Evolutionary conservation across 2,329 filamentous ascomycete genomes (phyloP).

Genomic region (Botrytis pseudocinerea): DNA sequence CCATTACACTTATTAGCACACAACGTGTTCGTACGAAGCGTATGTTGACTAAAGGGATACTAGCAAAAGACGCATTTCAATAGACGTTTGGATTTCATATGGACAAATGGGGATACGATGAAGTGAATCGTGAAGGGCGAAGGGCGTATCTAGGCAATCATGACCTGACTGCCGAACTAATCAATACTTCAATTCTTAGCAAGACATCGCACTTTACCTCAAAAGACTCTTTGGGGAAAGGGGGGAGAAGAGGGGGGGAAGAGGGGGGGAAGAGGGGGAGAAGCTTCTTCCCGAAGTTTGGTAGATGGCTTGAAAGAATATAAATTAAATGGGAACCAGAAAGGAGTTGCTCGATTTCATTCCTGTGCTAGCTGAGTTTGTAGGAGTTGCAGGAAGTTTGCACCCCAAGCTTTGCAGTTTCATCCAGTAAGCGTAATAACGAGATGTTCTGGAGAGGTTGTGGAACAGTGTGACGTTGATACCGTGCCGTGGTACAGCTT

Average conservation of each 20-base stretch:
- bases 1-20: not conserved
- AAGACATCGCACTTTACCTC: not conserved
- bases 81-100: not conserved
- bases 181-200: not conserved
- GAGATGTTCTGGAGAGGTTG: not conserved
- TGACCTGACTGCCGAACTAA: not conserved
- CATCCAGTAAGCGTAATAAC: not conserved
- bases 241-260: not conserved
- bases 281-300: not conserved
- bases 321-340: not conserved
- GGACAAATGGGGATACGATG: not conserved
- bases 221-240: not conserved
- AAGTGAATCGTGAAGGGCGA: not conserved
- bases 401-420: not conserved
- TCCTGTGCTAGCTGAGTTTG: not conserved
- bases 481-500: not conserved
- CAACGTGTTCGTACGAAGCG: not conserved
- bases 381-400: not conserved
- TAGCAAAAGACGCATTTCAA: not conserved
- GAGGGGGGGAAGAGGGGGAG: not conserved
- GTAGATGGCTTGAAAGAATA: not conserved
- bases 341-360: not conserved
- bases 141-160: not conserved
- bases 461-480: slow-evolving; percentile 2
- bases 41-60: not conserved